phyloP scores from a whole-genome alignment of 1,284 basidiomycete genomes.

The Stereum hirsutum region DNA sequence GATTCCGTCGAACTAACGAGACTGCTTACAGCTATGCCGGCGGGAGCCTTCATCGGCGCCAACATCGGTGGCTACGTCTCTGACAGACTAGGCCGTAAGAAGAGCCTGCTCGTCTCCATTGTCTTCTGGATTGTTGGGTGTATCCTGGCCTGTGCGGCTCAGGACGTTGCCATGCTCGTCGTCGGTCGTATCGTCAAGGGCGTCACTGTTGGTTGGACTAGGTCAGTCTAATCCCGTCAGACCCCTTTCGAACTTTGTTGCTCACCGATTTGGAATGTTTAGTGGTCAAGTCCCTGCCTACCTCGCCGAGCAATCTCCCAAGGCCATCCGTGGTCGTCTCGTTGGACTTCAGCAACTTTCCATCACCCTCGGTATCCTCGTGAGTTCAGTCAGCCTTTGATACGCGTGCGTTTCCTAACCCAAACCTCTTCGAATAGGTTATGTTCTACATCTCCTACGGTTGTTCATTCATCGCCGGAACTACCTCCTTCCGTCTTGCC shows the following conservation, averaged over 20 bases:
- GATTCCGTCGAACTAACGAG: background rate
- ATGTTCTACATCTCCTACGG: conserved; percentile 3
- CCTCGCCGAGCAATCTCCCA: background rate
- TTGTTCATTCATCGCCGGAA: conserved; percentile 2
- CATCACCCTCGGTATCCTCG: conserved; percentile 3
- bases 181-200: background rate
- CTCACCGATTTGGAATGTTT: too few species aligned
- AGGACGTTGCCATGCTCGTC: background rate
- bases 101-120: background rate
- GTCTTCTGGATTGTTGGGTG: background rate
- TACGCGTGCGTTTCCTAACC: too few species aligned
- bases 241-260: too few species aligned
- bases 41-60: background rate
- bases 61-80: background rate
- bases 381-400: too few species aligned
- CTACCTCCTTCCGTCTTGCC: conserved; percentile 3
- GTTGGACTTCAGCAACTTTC: conserved; percentile 1
- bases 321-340: conserved; percentile 4
- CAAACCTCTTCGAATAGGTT: too few species aligned
- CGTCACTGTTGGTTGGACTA: background rate
- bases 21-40: background rate
- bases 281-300: background rate
- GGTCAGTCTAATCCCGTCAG: too few species aligned
- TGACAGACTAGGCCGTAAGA: background rate
- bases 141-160: background rate